phyloP scores from a whole-genome alignment of 192 early-diverging fungal species.

The Haplosporangium gracile region DNA sequence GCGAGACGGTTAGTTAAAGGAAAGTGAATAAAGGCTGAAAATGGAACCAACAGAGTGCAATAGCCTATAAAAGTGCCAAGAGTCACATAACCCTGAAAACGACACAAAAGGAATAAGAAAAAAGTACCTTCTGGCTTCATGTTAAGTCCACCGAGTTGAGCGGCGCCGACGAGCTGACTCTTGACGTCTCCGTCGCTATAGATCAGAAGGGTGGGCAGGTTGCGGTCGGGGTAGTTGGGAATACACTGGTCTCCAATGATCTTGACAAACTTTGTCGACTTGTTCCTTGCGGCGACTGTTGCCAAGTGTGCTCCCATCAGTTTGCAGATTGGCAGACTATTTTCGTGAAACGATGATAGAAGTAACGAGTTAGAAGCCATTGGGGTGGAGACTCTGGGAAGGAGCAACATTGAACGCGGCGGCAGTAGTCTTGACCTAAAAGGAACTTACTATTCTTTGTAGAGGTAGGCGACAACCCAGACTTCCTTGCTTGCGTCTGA shows the following conservation, averaged over 20 bases:
- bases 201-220: constrained; percentile 91
- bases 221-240: constrained; percentile 93
- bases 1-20: not conserved
- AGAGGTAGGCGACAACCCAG: constrained; percentile 76
- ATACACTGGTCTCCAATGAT: constrained; percentile 95
- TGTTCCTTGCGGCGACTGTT: constrained; percentile 79
- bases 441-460: constrained; percentile 65
- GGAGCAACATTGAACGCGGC: not conserved
- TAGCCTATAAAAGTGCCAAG: not conserved
- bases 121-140: constrained; percentile 75
- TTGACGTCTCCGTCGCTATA: constrained; percentile 91
- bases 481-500: constrained; percentile 89
- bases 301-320: constrained; percentile 84
- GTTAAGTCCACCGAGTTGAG: constrained; percentile 84
- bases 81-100: not conserved
- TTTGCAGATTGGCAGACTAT: constrained; percentile 86
- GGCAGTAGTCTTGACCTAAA: not conserved
- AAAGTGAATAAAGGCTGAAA: not conserved
- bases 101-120: not conserved
- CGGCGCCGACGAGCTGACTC: constrained; percentile 85
- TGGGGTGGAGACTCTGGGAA: not conserved
- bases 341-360: constrained; percentile 58
- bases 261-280: constrained; percentile 93
- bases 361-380: not conserved
- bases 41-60: too few species aligned